Evolutionary conservation across 768 basidiomycete genomes (phyloP), one percentile per base, ranked within the genome.

Genomic region (Russula brevipes): DNA sequence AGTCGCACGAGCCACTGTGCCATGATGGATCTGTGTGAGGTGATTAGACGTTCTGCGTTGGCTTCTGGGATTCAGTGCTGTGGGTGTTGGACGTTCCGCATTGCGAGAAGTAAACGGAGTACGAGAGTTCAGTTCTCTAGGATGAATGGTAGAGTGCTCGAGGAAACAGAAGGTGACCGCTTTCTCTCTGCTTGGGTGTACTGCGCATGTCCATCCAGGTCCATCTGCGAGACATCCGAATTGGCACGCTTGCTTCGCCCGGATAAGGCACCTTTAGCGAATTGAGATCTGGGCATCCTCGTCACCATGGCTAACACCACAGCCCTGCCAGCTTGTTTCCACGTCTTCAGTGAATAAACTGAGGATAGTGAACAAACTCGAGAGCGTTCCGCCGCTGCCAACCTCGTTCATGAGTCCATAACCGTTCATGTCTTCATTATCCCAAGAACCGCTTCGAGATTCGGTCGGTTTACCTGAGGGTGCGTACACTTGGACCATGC

Each of bases 371-470:
- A 99, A 99, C 45, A 98, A 80, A 70, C 92, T 95, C 31, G 93
- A 96, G 12, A 99, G 78, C 0, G 94, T 99, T 19, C 97, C 97
- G 5, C 97, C 96, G 38, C 88, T 91, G 54, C 92, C 88, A 35
- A 99, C 97, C 77, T 98, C 94, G 72, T 98, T 99, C 44, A 99
- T 81, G 7, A 98, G 78, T 71, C 98, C 94, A 75, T 94, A 98
- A 2, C 96, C 95, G 66, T 97, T 96, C 83, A 91, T 89, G 57
- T 91, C 87, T 70, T 91, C 90, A 58, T 87, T 85, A 44, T 91
- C 91, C 86, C 87, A 91, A 12, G 82, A 75, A 46, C 82, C 83
- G 59, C 81, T 81, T 56, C 61, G 71, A n/a, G 75, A 78, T 36
- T 80, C 78, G 11, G 76, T 70, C 12, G 76, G 75, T 66, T 82